Evolutionary conservation across 768 basidiomycete genomes (phyloP).

Genomic region (Vararia minispora): DNA sequence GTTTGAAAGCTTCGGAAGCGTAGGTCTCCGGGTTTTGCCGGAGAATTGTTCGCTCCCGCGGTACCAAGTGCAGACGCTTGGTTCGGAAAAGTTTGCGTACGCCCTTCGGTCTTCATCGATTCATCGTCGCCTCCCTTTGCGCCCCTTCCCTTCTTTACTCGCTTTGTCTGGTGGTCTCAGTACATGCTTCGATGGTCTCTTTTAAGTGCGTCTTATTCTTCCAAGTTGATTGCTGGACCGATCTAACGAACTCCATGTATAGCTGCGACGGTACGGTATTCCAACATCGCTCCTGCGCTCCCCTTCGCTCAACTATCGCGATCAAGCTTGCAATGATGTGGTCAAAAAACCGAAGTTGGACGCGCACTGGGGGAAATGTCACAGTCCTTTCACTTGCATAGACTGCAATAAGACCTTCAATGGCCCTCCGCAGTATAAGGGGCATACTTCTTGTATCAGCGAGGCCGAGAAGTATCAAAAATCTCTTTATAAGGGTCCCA

Average conservation of each 20-base stretch:
- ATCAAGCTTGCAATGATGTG: conserved; percentile 78
- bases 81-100: too few relatives aligned
- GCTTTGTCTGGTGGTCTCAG: too few relatives aligned
- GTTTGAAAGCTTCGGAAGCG: too few relatives aligned
- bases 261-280: conserved; percentile 16
- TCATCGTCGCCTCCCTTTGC: too few relatives aligned
- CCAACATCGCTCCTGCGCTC: neutral
- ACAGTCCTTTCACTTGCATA: conserved; percentile 66
- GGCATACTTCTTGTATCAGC: conserved; percentile 73
- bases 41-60: too few relatives aligned
- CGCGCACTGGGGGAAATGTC: conserved; percentile 54
- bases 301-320: conserved; percentile 2
- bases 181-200: too few relatives aligned
- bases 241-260: neutral
- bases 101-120: too few relatives aligned
- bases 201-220: conserved; percentile 10
- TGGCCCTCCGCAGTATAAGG: conserved; percentile 66
- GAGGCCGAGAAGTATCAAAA: conserved; percentile 96
- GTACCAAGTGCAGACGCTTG: too few relatives aligned
- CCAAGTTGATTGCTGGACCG: conserved; percentile 6
- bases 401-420: conserved; percentile 85
- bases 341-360: conserved; percentile 93
- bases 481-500: conserved; percentile 70
- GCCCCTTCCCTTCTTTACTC: too few relatives aligned
- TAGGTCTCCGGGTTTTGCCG: too few relatives aligned